Conservation (phyloP, 352 stramenopile species). For the Pythium monospermum region DNA sequence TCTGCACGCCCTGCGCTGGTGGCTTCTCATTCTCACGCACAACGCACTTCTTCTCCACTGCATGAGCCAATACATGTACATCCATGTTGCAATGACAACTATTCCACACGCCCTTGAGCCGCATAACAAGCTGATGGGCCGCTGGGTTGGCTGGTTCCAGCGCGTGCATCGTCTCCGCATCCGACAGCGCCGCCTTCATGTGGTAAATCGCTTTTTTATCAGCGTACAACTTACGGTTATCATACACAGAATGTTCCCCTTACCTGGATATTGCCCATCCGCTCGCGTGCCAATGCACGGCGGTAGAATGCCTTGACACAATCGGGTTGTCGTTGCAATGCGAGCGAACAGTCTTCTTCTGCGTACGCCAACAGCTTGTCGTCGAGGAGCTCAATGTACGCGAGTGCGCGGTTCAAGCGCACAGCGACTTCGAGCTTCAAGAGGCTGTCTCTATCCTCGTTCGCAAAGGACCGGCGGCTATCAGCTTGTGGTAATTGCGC, state of each 20-base stretch:
- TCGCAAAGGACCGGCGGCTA: conserved; percentile 4
- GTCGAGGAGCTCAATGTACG: conserved; percentile 36
- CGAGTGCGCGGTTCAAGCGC: conserved; percentile 61
- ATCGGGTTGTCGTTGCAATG: conserved; percentile 49
- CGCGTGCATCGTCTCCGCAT: conserved; percentile 16
- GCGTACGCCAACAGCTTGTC: conserved; percentile 23
- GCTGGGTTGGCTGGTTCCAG: conserved; percentile 24
- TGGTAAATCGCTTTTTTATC: background rate
- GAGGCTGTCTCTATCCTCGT: conserved; percentile 12
- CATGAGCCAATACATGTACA: conserved; percentile 1
- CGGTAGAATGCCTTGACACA: conserved; percentile 91
- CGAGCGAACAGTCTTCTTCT: conserved; percentile 69
- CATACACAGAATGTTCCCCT: background rate
- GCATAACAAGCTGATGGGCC: conserved; percentile 9
- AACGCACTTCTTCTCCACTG: conserved; percentile 6
- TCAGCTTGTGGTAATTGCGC: conserved; percentile 3
- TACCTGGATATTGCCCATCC: conserved; percentile 58
- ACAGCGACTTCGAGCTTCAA: conserved; percentile 39
- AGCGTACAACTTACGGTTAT: background rate
- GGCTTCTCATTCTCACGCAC: background rate
- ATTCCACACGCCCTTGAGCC: conserved; percentile 13
- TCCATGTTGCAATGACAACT: background rate
- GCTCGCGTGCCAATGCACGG: conserved; percentile 66
- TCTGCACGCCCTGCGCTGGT: background rate
- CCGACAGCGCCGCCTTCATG: conserved; percentile 16